Evolutionary conservation across 441 rosid genomes (phyloP), one percentile per base, ranked within the genome.

Genomic region (Aleurites moluccanus): DNA sequence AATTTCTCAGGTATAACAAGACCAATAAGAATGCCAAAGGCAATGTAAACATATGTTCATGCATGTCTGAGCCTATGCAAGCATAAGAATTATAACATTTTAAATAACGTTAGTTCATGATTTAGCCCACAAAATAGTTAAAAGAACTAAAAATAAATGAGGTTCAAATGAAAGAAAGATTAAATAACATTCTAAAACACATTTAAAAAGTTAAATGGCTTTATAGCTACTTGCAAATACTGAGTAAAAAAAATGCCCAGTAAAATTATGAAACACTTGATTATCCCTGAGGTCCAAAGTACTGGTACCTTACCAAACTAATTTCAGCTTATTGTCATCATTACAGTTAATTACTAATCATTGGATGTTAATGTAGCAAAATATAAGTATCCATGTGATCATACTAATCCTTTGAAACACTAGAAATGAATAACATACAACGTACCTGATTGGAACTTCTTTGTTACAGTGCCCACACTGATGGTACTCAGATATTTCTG

Each of bases 401-500:
- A 70, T 57, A 25, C 23, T 55, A 59, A 64, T 68, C 28, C 10
- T 33, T 35, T 3, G 14, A 10, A 72, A 49, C 38, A 72, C 10
- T 60, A 61, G 10, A 72, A 56, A 64, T 56, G 57, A 35, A 57
- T 38, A 57, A 62, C 40, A n/a, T 27, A 70, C 33, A 10, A 13
- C 6, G 69, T 87, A 96, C 99, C 97, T 90, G 85, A 84, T 83
- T 52, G 77, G 80, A 73, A 92, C 89, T 84, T 87, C 86, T 82
- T 88, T 96, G 78, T 89, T 90, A 74, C 97, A 93, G 74, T 88
- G 98, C 73, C 86, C 91, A 35, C 99, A 96, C 75, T 73, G 81
- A 81, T 85, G 77, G 73, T 87, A 83, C 72, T 93, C 91, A 0
- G 91, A 81, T 80, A 87, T 86, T 85, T 92, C 97, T 30, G 97